Conservation (phyloP, 345 rosid genomes). For the Toxicodendron radicans region DNA sequence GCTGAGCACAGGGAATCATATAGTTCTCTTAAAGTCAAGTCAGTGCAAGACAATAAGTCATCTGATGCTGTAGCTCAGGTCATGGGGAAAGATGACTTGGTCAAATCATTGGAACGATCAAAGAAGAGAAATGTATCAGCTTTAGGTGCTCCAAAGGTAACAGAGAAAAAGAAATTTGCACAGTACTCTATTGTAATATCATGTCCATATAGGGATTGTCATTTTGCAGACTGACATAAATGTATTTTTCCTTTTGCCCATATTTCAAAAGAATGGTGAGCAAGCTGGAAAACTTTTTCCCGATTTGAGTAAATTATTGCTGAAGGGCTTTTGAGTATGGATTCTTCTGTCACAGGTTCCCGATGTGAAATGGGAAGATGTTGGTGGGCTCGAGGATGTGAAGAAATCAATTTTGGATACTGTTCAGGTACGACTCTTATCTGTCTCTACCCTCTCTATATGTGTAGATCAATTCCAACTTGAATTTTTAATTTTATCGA, state of each 20-base stretch:
- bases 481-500: constrained; percentile 3
- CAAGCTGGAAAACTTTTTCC: constrained; percentile 7
- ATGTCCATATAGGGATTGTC: not conserved
- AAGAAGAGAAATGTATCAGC: constrained; percentile 95
- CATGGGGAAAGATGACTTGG: constrained; percentile 51
- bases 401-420: constrained; percentile 92
- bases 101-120: constrained; percentile 76
- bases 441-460: constrained; percentile 6
- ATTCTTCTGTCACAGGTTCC: constrained; percentile 59
- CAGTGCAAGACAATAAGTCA: constrained; percentile 32
- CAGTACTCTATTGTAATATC: not conserved
- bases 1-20: constrained; percentile 30
- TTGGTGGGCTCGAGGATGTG: constrained; percentile 97
- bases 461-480: not conserved
- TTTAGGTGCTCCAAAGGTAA: constrained; percentile 95
- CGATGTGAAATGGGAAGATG: constrained; percentile 96
- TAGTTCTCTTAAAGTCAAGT: constrained; percentile 34
- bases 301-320: constrained; percentile 10
- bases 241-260: not conserved
- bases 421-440: constrained; percentile 59
- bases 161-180: constrained; percentile 12
- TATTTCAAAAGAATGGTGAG: not conserved
- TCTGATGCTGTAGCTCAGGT: constrained; percentile 28
- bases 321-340: constrained; percentile 11
- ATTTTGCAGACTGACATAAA: not conserved